Percentiles rank a stretch among this genome's conserved stretches.
Conservation (phyloP, 768 basidiomycete species). For the Tubosaeta brunneosetosa region DNA sequence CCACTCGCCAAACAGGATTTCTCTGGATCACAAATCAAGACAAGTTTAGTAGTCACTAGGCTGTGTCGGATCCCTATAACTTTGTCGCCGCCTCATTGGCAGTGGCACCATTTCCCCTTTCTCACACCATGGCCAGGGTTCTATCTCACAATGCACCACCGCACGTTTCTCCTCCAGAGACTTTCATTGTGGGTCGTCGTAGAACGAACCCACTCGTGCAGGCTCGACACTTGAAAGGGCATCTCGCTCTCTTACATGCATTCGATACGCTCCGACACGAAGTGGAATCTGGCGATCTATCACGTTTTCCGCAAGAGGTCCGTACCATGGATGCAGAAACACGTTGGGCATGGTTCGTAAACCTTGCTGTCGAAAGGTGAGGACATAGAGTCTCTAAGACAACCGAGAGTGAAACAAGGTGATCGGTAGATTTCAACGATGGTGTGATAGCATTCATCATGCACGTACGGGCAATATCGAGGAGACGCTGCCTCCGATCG, state of each 20-base stretch:
- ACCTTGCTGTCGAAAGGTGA: constrained; percentile 35
- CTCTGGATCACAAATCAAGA: neutral
- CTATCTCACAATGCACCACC: neutral
- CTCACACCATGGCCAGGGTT: neutral
- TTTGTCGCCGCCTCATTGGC: neutral
- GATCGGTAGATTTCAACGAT: constrained; percentile 30
- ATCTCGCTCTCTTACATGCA: constrained; percentile 26
- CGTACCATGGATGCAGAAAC: constrained; percentile 19
- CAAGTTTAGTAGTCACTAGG: no score
- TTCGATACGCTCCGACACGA: constrained; percentile 22
- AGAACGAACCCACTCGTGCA: neutral
- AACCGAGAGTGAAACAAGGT: neutral
- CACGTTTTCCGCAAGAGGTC: constrained; percentile 9
- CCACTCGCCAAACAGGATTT: neutral
- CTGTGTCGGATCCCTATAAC: neutral
- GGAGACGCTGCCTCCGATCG: constrained; percentile 31
- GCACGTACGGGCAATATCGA: neutral
- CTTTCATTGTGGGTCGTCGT: neutral
- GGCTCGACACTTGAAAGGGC: constrained; percentile 26
- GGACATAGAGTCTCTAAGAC: neutral
- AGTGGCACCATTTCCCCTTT: neutral
- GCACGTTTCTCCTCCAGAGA: neutral
- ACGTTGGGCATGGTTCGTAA: constrained; percentile 39
- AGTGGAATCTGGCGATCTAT: constrained; percentile 16
- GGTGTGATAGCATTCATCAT: constrained; percentile 17